Conservation (phyloP, 2,329 filamentous ascomycete genomes). For the Aspergillus pseudoterreus region DNA sequence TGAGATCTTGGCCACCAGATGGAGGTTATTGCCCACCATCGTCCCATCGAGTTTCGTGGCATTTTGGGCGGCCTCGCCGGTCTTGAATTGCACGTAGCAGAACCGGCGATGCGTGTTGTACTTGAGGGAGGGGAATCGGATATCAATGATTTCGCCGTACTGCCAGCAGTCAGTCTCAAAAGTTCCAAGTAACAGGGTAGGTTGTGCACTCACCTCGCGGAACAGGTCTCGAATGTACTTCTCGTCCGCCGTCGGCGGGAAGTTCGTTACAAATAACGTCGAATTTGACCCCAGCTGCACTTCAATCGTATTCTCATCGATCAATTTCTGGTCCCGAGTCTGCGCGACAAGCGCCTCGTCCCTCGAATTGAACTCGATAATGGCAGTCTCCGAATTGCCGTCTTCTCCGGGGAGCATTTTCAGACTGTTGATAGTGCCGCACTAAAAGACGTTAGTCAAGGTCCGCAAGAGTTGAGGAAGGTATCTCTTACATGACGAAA, state of each 20-base stretch:
- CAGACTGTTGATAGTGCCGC: constrained; percentile 77
- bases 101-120: constrained; percentile 86
- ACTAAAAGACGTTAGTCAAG: constrained; percentile 36
- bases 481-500: constrained; percentile 64
- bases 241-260: constrained; percentile 57
- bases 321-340: constrained; percentile 74
- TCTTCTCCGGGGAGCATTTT: constrained; percentile 63
- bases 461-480: neutral
- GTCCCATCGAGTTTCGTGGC: constrained; percentile 72
- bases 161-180: constrained; percentile 17
- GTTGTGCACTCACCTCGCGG: constrained; percentile 42
- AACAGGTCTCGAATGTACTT: constrained; percentile 55
- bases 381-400: constrained; percentile 61
- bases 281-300: constrained; percentile 72
- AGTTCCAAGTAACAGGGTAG: neutral
- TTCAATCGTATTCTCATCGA: constrained; percentile 68
- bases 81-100: constrained; percentile 89
- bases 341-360: constrained; percentile 80
- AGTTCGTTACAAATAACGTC: constrained; percentile 89
- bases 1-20: constrained; percentile 75
- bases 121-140: constrained; percentile 89
- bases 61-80: constrained; percentile 61
- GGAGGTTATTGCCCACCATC: constrained; percentile 63
- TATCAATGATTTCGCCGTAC: constrained; percentile 77
- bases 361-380: constrained; percentile 78